A percentile compares a stretch with the other conserved stretches of the same genome.
phyloP scores from a whole-genome alignment of 306 rosid species.

The Prunus fruticosa region DNA sequence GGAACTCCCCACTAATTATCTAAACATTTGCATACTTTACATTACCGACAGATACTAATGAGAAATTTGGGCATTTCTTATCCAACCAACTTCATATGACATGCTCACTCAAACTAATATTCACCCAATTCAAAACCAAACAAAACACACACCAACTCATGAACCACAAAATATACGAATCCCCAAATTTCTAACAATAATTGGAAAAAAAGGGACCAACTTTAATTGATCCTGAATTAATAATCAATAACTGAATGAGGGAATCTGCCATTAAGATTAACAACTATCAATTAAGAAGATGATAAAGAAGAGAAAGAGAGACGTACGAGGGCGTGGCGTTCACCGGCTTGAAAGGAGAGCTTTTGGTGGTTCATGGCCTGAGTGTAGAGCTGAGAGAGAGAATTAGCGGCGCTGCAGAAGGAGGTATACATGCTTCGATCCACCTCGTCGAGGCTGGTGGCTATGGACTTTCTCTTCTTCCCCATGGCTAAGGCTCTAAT shows the following conservation, averaged over 20 bases:
- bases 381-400: constrained; percentile 89
- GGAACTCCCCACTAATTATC: background rate
- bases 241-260: background rate
- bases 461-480: constrained; percentile 63
- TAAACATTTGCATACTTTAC: background rate
- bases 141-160: background rate
- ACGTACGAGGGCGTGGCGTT: constrained; percentile 80
- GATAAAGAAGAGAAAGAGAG: background rate
- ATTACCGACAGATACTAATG: background rate
- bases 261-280: background rate
- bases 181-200: constrained; percentile 3
- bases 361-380: constrained; percentile 88
- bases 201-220: background rate
- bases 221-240: background rate
- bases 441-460: constrained; percentile 89
- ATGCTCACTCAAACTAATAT: background rate
- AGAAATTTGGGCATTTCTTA: background rate
- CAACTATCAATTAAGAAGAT: background rate
- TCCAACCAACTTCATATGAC: background rate
- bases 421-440: constrained; percentile 93
- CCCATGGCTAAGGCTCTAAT: constrained; percentile 28
- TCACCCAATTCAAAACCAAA: constrained; percentile 3
- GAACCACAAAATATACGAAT: background rate
- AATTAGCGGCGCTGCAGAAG: constrained; percentile 93
- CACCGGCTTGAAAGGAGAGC: constrained; percentile 94